phyloP scores from a whole-genome alignment of 1,139 yeast genomes.

The Yamadazyma triangularis region DNA sequence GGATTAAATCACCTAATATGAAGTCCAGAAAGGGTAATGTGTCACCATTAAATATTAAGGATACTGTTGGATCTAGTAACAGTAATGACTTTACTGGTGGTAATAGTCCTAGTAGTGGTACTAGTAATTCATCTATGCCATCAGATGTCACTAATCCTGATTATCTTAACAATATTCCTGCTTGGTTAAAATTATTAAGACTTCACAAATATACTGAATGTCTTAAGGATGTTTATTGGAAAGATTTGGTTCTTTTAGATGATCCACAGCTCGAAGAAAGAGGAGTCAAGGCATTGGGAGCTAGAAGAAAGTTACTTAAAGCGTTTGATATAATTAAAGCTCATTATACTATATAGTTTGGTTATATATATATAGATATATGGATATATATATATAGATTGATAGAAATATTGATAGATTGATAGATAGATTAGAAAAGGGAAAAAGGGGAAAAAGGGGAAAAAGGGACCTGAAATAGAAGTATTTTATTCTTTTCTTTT shows the following conservation, averaged over 20 bases:
- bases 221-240: slow-evolving; percentile 73
- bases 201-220: slow-evolving; percentile 91
- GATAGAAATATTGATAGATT: no score
- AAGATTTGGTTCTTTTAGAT: slow-evolving; percentile 63
- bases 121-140: slow-evolving; percentile 45
- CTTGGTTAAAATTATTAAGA: slow-evolving; percentile 86
- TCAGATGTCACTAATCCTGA: slow-evolving; percentile 61
- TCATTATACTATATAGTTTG: background rate
- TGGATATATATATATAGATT: no score
- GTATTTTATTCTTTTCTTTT: background rate
- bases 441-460: no score
- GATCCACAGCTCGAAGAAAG: slow-evolving; percentile 67
- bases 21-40: slow-evolving; percentile 4
- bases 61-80: slow-evolving; percentile 4
- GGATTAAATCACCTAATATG: slow-evolving; percentile 12
- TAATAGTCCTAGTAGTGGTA: slow-evolving; percentile 8
- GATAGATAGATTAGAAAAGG: no score
- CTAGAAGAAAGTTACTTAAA: slow-evolving; percentile 85
- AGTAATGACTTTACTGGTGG: slow-evolving; percentile 1
- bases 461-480: no score
- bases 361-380: no score
- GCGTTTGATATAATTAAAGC: slow-evolving; percentile 71
- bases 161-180: slow-evolving; percentile 74
- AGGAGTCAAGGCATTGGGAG: slow-evolving; percentile 94
- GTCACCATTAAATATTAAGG: background rate